Percentiles rank a stretch among this genome's conserved stretches.
These are phyloP conservation scores for Aphanomyces euteiches DNA, from an alignment of 352 stramenopile genomes.

Conservation along the genomic window DNA sequence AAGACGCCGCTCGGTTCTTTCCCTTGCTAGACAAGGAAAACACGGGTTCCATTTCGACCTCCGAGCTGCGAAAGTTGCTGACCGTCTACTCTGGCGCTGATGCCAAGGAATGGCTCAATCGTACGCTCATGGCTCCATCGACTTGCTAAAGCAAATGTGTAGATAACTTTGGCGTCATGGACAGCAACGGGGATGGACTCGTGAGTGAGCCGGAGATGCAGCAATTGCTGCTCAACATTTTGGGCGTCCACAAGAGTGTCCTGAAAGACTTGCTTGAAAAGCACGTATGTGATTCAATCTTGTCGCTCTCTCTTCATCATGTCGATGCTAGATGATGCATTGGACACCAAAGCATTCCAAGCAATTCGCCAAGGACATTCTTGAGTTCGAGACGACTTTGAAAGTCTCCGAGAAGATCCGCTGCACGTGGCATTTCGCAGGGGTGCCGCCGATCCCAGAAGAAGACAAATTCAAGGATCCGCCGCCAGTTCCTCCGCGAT, in stretches of 20 bases:
- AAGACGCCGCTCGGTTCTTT: slow-evolving; percentile 23
- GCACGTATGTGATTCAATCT: neutral
- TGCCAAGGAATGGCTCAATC: slow-evolving; percentile 9
- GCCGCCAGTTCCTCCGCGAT: slow-evolving; percentile 20
- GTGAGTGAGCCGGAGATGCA: slow-evolving; percentile 21
- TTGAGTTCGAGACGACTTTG: slow-evolving; percentile 16
- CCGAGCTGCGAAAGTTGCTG: slow-evolving; percentile 2
- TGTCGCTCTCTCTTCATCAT: neutral
- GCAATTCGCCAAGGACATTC: neutral
- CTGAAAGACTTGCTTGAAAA: slow-evolving; percentile 10
- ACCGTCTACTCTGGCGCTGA: neutral
- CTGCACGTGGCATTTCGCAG: slow-evolving; percentile 25
- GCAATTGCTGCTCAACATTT: slow-evolving; percentile 22
- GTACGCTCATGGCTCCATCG: neutral
- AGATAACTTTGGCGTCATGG: slow-evolving; percentile 16
- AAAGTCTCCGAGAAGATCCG: slow-evolving; percentile 26
- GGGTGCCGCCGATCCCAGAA: slow-evolving; percentile 14
- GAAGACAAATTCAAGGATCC: slow-evolving; percentile 17
- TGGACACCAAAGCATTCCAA: slow-evolving; percentile 16
- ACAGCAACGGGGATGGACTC: slow-evolving; percentile 6
- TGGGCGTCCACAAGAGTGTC: slow-evolving; percentile 21
- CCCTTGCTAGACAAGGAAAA: slow-evolving; percentile 20
- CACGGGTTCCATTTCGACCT: neutral
- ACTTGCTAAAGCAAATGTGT: neutral
- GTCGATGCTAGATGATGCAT: slow-evolving; percentile 1